Evolutionary conservation across 106 monocot genomes (phyloP).

Genomic region (Chionographis japonica): DNA sequence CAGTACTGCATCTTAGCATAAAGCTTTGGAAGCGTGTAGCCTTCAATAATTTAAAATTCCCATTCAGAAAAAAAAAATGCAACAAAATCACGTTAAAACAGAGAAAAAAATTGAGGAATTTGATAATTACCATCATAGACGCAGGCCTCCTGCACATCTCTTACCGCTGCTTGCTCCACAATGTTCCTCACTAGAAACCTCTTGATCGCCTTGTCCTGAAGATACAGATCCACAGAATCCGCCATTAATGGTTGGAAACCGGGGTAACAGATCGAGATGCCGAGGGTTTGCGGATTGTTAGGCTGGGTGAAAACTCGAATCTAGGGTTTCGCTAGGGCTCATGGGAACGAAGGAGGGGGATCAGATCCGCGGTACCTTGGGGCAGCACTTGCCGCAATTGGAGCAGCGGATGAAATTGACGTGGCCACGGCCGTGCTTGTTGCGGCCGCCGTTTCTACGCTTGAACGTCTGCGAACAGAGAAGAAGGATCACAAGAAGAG

Average conservation of each 20-base stretch:
- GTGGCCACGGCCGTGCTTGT: conserved; percentile 41
- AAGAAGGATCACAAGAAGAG: neutral
- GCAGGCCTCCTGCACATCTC: conserved; percentile 29
- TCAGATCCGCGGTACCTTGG: conserved; percentile 8
- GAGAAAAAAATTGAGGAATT: neutral
- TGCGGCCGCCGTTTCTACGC: conserved; percentile 35
- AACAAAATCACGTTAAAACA: neutral
- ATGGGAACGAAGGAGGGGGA: neutral
- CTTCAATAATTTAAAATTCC: neutral
- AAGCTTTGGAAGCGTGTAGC: conserved; percentile 31
- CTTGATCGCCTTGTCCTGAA: conserved; percentile 28
- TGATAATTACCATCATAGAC: conserved; percentile 14
- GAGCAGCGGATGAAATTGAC: conserved; percentile 36
- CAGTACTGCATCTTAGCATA: conserved; percentile 34
- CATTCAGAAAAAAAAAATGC: no score
- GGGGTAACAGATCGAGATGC: no score
- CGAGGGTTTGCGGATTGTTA: no score
- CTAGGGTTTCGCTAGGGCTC: no score
- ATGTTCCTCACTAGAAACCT: conserved; percentile 26
- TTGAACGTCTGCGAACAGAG: conserved; percentile 22
- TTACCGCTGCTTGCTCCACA: conserved; percentile 26
- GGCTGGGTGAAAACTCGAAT: no score
- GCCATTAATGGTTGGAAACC: no score
- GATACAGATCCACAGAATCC: neutral
- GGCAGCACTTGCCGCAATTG: conserved; percentile 38